Base-by-base conservation (phyloP, 2,329 filamentous ascomycete genomes). In the Phialophora macrospora region DNA sequence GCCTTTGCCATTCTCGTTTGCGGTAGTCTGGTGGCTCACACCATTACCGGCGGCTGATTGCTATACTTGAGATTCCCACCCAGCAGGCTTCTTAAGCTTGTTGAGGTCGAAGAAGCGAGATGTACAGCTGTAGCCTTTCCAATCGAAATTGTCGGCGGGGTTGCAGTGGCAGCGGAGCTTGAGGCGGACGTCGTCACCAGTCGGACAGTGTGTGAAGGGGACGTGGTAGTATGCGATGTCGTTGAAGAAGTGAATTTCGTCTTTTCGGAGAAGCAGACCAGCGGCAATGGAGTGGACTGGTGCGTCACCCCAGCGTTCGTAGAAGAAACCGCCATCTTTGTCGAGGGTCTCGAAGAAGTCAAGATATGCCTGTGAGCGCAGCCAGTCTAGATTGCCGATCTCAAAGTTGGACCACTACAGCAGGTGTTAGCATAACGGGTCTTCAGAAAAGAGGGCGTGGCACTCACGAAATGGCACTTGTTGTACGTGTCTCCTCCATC, bases 221-320 rank as follows among this genome's bases (percentile, higher is more conserved):
- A 97, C 91, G 77, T 99, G 95, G 80, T 93, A 97, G 80, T 99
- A 99, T 66, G 92, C 94, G 74, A 99, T 99, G 75, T 99, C 94
- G 79, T 99, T 92, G 84, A 98, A 99, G 83, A 99, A 99, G 79
- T 99, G 95, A 68, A 99, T 88, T 77, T 99, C 89, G 57, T 95
- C 90, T 82, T 96, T 97, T 79, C 91, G 89, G 70, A 99, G 84
- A 78, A 98, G 85, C 48, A 99, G 82, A 67, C 86, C 86, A 2
- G 95, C 95, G 14, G 92, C 95, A 72, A 99, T 97, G n/a, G 94
- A 97, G 81, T 99, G 95, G 5, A 99, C 92, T 0, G 95, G 95
- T 5, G 95, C 95, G 79, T 99, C 94, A 66, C 94, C 94, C 94
- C 94, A 99, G 73, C 94, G 90, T 80, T 99, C 95, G 78, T 98